Evolutionary conservation across 2,329 filamentous ascomycete genomes (phyloP).

Genomic region (Botrytis galanthina): DNA sequence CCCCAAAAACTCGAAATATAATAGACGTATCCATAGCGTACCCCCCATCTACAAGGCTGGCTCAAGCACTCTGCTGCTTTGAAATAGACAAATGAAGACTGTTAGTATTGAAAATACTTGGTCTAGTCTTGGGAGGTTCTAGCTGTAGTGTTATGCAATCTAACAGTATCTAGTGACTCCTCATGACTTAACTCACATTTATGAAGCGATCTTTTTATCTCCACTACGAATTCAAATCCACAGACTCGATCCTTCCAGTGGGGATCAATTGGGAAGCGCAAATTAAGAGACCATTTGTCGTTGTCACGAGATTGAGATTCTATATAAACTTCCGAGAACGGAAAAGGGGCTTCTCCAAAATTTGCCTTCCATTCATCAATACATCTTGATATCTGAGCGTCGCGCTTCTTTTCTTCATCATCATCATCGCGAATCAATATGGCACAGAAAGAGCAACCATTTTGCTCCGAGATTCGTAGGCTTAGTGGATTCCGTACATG

Average conservation of each 20-base stretch:
- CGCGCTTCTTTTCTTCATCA: background rate
- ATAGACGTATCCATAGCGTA: background rate
- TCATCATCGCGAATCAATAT: background rate
- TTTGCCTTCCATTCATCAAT: background rate
- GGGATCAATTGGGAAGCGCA: background rate
- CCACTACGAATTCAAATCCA: background rate
- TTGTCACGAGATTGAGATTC: no score
- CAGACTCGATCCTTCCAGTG: no score
- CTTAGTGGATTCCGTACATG: background rate
- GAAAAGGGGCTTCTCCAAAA: background rate
- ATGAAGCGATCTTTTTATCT: no score
- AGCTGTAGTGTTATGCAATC: background rate
- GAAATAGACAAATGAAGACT: no score
- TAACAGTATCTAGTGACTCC: background rate
- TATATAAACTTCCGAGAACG: no score
- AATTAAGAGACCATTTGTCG: no score
- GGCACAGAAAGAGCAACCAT: background rate
- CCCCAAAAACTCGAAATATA: background rate
- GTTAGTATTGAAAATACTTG: fast-evolving
- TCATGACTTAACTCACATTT: background rate
- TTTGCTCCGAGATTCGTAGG: fast-evolving
- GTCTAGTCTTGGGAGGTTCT: no score
- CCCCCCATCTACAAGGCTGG: no score
- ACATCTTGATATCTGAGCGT: fast-evolving
- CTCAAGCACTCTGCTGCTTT: no score